A percentile compares a stretch with the other conserved stretches of the same genome.
These are phyloP conservation scores for Coniosporium tulheliwenetii DNA, from an alignment of 2,329 filamentous ascomycete species.

Conservation along the genomic window DNA sequence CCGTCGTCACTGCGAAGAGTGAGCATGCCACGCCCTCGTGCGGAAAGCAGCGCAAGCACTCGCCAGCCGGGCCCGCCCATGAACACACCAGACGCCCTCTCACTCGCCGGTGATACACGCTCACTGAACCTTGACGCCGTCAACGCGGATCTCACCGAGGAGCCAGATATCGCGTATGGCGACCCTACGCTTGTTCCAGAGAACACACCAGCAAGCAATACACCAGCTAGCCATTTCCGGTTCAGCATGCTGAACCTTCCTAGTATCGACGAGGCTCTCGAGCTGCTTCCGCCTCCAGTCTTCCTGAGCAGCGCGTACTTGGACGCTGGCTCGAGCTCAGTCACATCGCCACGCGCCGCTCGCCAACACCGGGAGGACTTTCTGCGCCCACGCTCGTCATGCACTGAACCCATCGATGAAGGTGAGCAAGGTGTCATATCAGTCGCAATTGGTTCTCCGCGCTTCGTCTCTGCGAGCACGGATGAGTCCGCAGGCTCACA, in stretches of 20 bases:
- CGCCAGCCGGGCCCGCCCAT: slow-evolving; percentile 2
- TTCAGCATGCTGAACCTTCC: slow-evolving; percentile 4
- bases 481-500: neutral
- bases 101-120: slow-evolving; percentile 2
- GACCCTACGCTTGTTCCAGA: slow-evolving; percentile 3
- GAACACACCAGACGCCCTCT: slow-evolving; percentile 6
- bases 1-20: no score
- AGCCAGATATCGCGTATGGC: neutral
- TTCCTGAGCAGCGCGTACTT: slow-evolving; percentile 6
- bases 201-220: slow-evolving; percentile 4
- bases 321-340: neutral
- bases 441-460: slow-evolving; percentile 1
- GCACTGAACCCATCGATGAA: neutral
- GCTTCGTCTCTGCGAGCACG: neutral
- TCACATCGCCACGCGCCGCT: neutral
- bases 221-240: slow-evolving; percentile 2
- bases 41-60: slow-evolving; percentile 1
- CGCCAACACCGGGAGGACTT: no score
- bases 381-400: no score
- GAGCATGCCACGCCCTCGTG: neutral
- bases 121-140: slow-evolving; percentile 2
- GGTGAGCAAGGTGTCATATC: slow-evolving; percentile 2
- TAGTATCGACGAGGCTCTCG: slow-evolving; percentile 4
- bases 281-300: slow-evolving; percentile 5
- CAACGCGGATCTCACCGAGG: slow-evolving; percentile 1